phyloP scores from a whole-genome alignment of 1,139 yeast genomes.

The Saccharomycopsis crataegensis region DNA sequence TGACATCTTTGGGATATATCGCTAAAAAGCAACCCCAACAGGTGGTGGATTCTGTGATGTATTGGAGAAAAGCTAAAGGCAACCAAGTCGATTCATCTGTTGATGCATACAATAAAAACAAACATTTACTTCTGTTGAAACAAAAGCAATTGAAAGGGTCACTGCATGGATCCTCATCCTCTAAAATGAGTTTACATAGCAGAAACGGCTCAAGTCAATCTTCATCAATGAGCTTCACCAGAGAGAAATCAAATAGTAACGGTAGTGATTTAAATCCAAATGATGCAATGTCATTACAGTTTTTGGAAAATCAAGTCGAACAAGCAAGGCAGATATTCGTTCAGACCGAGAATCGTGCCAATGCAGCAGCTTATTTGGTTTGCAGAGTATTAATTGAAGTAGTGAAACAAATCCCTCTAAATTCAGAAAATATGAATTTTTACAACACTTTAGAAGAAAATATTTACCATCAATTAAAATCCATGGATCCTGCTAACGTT shows the following conservation, averaged over 20 bases:
- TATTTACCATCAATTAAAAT: conserved; percentile 80
- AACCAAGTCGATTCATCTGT: conserved; percentile 13
- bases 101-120: conserved; percentile 13
- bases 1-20: conserved; percentile 80
- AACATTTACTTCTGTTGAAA: conserved; percentile 8
- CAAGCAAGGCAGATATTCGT: conserved; percentile 64
- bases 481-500: conserved; percentile 72
- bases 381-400: conserved; percentile 92
- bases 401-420: conserved; percentile 72
- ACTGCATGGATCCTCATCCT: conserved; percentile 10
- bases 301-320: conserved; percentile 39
- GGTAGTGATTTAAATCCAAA: conserved; percentile 21
- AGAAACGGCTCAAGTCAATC: conserved; percentile 33
- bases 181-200: conserved; percentile 24
- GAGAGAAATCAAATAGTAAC: neutral
- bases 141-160: conserved; percentile 11
- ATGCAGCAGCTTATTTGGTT: conserved; percentile 82
- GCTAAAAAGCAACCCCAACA: conserved; percentile 90
- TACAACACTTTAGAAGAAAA: conserved; percentile 86
- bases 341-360: conserved; percentile 78
- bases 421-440: conserved; percentile 56
- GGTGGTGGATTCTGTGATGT: conserved; percentile 96
- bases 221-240: neutral
- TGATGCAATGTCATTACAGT: conserved; percentile 20
- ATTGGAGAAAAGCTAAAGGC: conserved; percentile 82